phyloP scores from a whole-genome alignment of 129 eudicot genomes.

The carrot (Daucus carota) region DNA sequence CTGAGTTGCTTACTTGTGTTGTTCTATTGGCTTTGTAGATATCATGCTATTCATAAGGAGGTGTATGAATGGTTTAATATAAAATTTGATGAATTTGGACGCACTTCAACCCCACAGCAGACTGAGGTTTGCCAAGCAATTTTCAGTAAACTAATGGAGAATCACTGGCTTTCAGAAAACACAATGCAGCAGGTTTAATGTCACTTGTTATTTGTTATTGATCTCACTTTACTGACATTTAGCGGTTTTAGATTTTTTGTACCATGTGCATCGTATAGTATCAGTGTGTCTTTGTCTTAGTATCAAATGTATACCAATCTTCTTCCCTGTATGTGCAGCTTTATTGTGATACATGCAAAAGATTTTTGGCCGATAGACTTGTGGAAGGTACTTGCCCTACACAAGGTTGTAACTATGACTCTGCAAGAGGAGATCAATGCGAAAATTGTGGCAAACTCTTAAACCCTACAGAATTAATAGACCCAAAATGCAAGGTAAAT shows the following conservation, averaged over 20 bases:
- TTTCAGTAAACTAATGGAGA: slow-evolving; percentile 66
- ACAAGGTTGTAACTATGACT: slow-evolving; percentile 79
- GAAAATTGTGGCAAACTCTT: slow-evolving; percentile 83
- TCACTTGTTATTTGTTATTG: background rate
- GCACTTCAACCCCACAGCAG: slow-evolving; percentile 87
- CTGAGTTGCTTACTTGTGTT: background rate
- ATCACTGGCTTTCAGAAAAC: slow-evolving; percentile 81
- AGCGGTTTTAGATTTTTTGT: background rate
- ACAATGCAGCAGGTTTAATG: slow-evolving; percentile 79
- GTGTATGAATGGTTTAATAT: slow-evolving; percentile 86
- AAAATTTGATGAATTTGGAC: slow-evolving; percentile 81
- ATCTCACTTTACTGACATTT: background rate
- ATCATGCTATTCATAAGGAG: slow-evolving; percentile 81
- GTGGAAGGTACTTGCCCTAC: slow-evolving; percentile 94
- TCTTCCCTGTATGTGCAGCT: slow-evolving; percentile 45
- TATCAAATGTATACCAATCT: background rate
- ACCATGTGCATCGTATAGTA: too few species aligned
- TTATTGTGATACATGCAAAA: slow-evolving; percentile 75
- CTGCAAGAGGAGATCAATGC: slow-evolving; percentile 99
- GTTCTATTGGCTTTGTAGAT: slow-evolving; percentile 31
- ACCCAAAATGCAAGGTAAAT: slow-evolving; percentile 84
- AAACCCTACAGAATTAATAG: slow-evolving; percentile 72
- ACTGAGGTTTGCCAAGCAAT: slow-evolving; percentile 91
- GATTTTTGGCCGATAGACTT: slow-evolving; percentile 85
- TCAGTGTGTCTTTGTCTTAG: background rate